Percentiles rank a stretch among this genome's conserved stretches.
Conservation (phyloP, 192 early-diverging fungal species). For the Umbelopsis ramanniana region DNA sequence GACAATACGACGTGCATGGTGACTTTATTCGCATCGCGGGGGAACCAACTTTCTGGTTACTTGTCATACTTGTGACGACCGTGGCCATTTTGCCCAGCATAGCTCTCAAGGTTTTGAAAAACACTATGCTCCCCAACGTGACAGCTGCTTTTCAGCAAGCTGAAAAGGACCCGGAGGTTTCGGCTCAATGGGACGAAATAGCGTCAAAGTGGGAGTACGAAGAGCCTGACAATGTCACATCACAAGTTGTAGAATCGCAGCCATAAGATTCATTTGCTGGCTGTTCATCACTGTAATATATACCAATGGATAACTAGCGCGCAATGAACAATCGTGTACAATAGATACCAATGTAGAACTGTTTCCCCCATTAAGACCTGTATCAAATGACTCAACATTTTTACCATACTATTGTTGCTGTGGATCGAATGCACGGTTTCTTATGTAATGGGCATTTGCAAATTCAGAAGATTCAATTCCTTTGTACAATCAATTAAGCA, state of each 20-base stretch:
- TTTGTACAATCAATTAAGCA: no score
- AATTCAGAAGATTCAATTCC: no score
- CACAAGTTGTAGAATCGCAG: background rate
- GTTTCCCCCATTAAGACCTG: no score
- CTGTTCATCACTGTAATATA: background rate
- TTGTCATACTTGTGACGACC: conserved; percentile 55
- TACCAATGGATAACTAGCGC: no score
- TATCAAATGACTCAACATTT: no score
- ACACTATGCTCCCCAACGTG: conserved; percentile 5
- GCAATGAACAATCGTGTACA: no score
- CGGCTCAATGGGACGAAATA: conserved; percentile 6
- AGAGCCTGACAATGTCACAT: background rate
- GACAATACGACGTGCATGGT: conserved; percentile 61
- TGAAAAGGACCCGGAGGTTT: conserved; percentile 1
- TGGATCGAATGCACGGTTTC: no score
- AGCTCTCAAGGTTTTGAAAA: conserved; percentile 43
- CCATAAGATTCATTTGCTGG: background rate
- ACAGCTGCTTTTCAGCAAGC: conserved; percentile 13
- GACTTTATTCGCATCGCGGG: conserved; percentile 51
- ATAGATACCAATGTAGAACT: no score
- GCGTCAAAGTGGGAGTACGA: background rate
- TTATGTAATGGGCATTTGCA: no score
- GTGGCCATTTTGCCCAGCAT: conserved; percentile 59
- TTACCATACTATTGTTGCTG: no score
- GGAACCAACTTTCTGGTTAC: conserved; percentile 59